phyloP scores from a whole-genome alignment of 192 early-diverging fungal genomes.

The Paraglomus brasilianum region DNA sequence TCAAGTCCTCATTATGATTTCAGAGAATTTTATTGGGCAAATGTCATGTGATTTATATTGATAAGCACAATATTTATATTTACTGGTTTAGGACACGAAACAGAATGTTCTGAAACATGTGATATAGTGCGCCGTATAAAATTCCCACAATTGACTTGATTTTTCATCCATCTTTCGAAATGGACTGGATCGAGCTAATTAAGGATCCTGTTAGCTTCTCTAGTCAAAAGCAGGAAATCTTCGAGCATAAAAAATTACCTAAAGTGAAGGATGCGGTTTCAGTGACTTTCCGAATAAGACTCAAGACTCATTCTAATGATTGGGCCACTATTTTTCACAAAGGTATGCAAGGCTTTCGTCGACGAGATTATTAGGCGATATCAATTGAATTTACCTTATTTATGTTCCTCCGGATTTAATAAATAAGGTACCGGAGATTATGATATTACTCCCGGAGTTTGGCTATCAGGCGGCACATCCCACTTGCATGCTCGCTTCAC shows the following conservation, averaged over 20 bases:
- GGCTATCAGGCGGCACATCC: neutral
- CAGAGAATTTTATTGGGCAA: no score
- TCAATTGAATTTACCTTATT: neutral
- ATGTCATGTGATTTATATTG: no score
- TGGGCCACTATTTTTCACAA: neutral
- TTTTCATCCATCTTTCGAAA: neutral
- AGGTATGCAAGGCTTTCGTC: neutral
- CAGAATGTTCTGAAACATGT: no score
- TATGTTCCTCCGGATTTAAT: neutral
- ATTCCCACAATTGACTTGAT: no score
- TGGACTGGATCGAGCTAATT: slow-evolving; percentile 21
- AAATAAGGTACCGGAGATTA: neutral
- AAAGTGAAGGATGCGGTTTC: slow-evolving; percentile 15
- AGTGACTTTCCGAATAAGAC: slow-evolving; percentile 5
- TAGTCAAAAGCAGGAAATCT: neutral
- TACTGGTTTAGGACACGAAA: no score
- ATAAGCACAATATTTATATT: no score
- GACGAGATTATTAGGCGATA: no score
- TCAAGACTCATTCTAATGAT: neutral
- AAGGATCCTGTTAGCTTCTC: neutral
- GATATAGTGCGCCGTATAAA: no score
- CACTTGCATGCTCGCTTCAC: neutral
- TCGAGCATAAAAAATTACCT: slow-evolving; percentile 5
- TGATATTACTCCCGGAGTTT: slow-evolving; percentile 10
- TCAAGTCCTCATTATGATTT: no score